phyloP scores from a whole-genome alignment of 306 rosid species.

The Gillenia trifoliata region DNA sequence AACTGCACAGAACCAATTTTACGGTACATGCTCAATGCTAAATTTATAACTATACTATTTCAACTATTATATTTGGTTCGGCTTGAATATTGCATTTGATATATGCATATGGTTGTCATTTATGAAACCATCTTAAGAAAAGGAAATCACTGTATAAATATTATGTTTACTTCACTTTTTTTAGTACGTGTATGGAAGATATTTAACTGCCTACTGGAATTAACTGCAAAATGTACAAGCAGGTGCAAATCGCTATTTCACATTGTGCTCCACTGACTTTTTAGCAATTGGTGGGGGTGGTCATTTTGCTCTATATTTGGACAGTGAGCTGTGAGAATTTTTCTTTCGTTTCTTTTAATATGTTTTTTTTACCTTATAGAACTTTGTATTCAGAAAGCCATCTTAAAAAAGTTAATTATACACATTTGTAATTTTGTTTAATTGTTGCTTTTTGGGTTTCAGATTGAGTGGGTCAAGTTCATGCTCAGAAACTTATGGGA shows the following conservation, averaged over 20 bases:
- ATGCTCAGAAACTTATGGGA: conserved; percentile 77
- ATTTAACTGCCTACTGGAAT: conserved; percentile 8
- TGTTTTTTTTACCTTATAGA: not conserved
- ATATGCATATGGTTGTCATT: not conserved
- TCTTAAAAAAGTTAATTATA: not conserved
- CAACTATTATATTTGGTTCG: not conserved
- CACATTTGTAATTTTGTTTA: not conserved
- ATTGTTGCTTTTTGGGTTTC: not conserved
- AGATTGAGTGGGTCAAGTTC: conserved; percentile 93
- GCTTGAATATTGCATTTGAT: not conserved
- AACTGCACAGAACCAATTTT: not conserved
- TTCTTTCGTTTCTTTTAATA: not conserved
- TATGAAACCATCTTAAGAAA: not conserved
- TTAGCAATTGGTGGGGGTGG: conserved; percentile 89
- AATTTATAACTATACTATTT: not conserved
- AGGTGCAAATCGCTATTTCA: conserved; percentile 86
- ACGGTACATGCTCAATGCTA: not conserved
- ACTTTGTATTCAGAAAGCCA: not conserved
- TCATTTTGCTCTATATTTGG: conserved; percentile 85
- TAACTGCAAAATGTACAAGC: conserved; percentile 21
- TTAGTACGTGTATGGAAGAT: not conserved
- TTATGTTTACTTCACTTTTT: too few relatives aligned
- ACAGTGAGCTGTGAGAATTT: conserved; percentile 75
- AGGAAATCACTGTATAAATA: not conserved
- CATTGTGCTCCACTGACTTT: conserved; percentile 64